Base-by-base conservation (phyloP, 495 filamentous ascomycete genomes). In the Symbiotaphrina buchneri region DNA sequence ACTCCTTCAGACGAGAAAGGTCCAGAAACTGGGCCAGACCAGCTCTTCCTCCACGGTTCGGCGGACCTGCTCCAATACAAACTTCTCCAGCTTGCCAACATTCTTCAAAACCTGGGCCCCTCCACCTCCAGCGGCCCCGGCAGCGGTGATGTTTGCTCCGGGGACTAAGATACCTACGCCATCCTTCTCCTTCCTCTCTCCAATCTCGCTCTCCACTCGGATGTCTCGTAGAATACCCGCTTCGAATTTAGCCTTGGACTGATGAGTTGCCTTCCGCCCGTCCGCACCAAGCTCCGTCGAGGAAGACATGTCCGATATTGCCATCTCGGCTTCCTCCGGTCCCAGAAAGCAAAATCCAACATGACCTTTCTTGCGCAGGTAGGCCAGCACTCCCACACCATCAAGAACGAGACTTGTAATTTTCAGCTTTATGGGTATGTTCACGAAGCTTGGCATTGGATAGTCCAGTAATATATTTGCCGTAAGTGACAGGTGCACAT, bases 21-120 rank as follows among this genome's bases (percentile, higher is more conserved):
- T 97, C 82, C 84, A 94, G 52, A 81, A 95, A 48, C 83, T 93
- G 23, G 87, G 87, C 54, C 84, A 97, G 15, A 97, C 84, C 47
- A 97, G 78, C 49, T 97, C 87, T 45, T 94, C 87, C 52, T 97
- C 87, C 44, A 97, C 95, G 36, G 95, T 93, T 34, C 83, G 66
- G 36, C 85, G 71, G 21, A 97, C 87, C 48, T 95, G 90, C 47
- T 93, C 85, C 15, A 97, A 62, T 28, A 97, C 80, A 47, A 97
- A 97, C 38, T 81, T 73, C 55, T 97, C 87, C 22, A 97, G 87
- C 55, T 97, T 97, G 11, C 90, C 84, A 22, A 97, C 83, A 51
- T 97, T 97, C 58, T 93, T 95, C 18, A 97, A 53, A 20, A 83
- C 82, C 51, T 91, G 83, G 52, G 84, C 91, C 19, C 81, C 80